Conservation (phyloP, 768 basidiomycete species). For the Mycena filopes region DNA sequence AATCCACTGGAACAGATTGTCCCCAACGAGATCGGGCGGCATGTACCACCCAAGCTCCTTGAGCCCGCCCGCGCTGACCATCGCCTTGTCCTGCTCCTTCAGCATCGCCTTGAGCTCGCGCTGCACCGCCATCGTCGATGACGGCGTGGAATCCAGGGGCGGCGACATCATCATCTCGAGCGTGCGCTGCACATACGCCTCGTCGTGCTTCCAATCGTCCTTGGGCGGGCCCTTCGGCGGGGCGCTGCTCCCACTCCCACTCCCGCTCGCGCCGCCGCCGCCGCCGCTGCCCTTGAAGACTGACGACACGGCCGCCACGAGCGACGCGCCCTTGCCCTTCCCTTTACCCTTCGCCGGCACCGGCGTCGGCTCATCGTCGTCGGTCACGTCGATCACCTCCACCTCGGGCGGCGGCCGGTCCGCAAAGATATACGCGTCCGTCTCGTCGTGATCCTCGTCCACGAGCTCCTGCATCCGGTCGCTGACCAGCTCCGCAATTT, state of each 20-base stretch:
- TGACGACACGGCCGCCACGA: constrained; percentile 16
- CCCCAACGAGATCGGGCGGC: constrained; percentile 70
- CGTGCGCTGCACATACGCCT: constrained; percentile 56
- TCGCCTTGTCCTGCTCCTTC: constrained; percentile 62
- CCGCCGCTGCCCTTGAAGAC: constrained; percentile 24
- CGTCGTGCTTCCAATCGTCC: constrained; percentile 67
- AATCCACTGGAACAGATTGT: constrained; percentile 80
- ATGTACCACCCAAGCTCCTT: constrained; percentile 78
- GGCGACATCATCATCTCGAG: constrained; percentile 66
- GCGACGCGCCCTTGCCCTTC: constrained; percentile 26
- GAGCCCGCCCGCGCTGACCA: constrained; percentile 45
- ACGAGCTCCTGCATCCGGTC: constrained; percentile 51
- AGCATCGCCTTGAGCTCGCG: constrained; percentile 71
- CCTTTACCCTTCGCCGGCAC: constrained; percentile 26
- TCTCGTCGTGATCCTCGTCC: constrained; percentile 59
- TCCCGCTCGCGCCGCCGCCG: neutral
- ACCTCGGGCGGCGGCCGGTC: constrained; percentile 24
- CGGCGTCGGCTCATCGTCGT: constrained; percentile 39
- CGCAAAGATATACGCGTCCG: constrained; percentile 59
- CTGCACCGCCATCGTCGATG: constrained; percentile 67
- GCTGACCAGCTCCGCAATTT: constrained; percentile 59
- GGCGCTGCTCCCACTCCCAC: constrained; percentile 21
- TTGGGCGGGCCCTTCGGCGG: constrained; percentile 38
- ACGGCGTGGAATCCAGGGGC: constrained; percentile 63
- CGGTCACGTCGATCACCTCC: constrained; percentile 36